Conservation (phyloP, 2,329 filamentous ascomycete species). For the Harringtonia aguacate region DNA sequence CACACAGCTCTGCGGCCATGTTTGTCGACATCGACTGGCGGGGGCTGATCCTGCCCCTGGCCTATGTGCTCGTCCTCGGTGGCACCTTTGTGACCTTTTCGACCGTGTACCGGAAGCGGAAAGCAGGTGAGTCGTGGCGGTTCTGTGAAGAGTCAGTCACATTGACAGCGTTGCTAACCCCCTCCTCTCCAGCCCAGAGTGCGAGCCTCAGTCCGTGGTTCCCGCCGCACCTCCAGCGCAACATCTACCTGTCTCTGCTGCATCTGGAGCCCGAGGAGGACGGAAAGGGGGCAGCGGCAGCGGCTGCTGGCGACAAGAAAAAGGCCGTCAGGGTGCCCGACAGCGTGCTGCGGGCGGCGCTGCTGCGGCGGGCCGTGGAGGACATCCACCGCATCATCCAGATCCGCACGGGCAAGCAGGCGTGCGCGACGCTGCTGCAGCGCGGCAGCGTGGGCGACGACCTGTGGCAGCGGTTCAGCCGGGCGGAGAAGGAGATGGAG, state of each 20-base stretch:
- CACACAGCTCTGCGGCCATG: conserved; percentile 25
- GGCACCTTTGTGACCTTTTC: conserved; percentile 89
- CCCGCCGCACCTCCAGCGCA: conserved; percentile 76
- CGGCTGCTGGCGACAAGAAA: not conserved
- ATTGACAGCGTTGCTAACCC: not conserved
- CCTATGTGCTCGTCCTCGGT: conserved; percentile 79
- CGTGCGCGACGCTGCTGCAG: conserved; percentile 72
- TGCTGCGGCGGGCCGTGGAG: conserved; percentile 80
- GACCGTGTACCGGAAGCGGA: conserved; percentile 83
- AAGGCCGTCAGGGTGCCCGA: conserved; percentile 67
- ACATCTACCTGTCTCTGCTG: conserved; percentile 87
- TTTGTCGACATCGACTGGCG: conserved; percentile 64
- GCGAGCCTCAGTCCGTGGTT: conserved; percentile 93
- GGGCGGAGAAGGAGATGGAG: conserved; percentile 96
- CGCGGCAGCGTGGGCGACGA: conserved; percentile 92
- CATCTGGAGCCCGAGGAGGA: conserved; percentile 57
- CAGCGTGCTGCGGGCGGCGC: conserved; percentile 74
- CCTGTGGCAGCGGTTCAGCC: conserved; percentile 81
- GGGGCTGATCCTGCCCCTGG: conserved; percentile 74
- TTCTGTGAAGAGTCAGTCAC: too few relatives aligned
- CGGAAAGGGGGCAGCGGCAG: not conserved
- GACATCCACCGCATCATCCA: conserved; percentile 89
- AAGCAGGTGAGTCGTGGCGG: conserved; percentile 54
- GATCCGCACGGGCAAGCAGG: conserved; percentile 79
- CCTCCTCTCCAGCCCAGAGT: conserved; percentile 48